A percentile compares a stretch with the other conserved stretches of the same genome.
These are phyloP conservation scores for Colletotrichum australisinense DNA, from an alignment of 2,329 filamentous ascomycete genomes.

Conservation along the genomic window DNA sequence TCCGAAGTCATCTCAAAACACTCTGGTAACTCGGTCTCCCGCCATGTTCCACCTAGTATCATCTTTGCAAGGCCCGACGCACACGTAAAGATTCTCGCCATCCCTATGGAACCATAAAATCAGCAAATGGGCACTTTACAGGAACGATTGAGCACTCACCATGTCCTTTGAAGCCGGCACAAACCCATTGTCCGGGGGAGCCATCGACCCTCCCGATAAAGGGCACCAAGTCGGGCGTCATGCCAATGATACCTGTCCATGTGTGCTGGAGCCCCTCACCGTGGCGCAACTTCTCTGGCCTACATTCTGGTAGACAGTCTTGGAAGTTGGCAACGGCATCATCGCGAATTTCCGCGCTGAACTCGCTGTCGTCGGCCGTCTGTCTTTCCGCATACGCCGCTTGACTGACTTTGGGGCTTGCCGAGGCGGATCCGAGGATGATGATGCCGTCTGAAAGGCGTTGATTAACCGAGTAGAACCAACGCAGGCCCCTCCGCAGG, in stretches of 20 bases:
- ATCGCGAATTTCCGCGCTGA: conserved; percentile 13
- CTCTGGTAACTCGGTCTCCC: conserved; percentile 46
- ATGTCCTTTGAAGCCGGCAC: conserved; percentile 57
- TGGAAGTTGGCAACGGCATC: conserved; percentile 18
- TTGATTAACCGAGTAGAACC: conserved; percentile 63
- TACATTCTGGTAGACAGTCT: conserved; percentile 1
- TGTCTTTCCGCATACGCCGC: not conserved
- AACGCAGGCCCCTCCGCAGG: conserved; percentile 55
- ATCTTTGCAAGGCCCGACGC: conserved; percentile 56
- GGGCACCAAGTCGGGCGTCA: conserved; percentile 59
- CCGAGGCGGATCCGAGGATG: conserved; percentile 9
- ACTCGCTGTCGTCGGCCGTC: conserved; percentile 3
- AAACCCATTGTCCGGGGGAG: conserved; percentile 32
- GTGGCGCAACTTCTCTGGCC: conserved; percentile 3
- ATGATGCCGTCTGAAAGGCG: conserved; percentile 42
- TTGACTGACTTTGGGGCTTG: conserved; percentile 16
- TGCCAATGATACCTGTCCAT: conserved; percentile 60
- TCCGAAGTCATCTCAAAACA: conserved; percentile 32
- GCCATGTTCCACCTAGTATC: conserved; percentile 50
- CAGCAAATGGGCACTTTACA: not conserved
- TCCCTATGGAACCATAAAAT: conserved; percentile 37
- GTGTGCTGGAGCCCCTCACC: conserved; percentile 57
- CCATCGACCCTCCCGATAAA: conserved; percentile 55
- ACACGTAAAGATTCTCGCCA: conserved; percentile 58
- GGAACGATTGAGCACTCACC: no score